Evolutionary conservation across 257 asterid genomes (phyloP).

Genomic region (Lavandula angustifolia): DNA sequence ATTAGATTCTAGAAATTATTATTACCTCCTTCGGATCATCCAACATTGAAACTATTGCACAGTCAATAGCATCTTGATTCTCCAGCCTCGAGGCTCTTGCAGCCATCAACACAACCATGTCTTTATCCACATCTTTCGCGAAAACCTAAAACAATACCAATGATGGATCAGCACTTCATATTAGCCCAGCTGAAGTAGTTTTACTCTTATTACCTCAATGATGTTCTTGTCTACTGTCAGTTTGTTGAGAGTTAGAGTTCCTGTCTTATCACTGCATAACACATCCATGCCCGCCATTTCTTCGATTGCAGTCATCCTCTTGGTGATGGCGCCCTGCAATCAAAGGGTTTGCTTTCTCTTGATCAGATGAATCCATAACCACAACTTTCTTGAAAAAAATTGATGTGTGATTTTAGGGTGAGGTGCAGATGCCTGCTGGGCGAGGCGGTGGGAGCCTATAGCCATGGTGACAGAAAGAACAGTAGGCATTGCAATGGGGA

Average conservation of each 20-base stretch:
- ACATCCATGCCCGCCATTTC: constrained; percentile 93
- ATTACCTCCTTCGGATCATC: constrained; percentile 67
- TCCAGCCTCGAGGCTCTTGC: constrained; percentile 69
- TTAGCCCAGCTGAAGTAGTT: too few relatives aligned
- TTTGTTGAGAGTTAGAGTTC: constrained; percentile 73
- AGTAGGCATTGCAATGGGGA: constrained; percentile 82
- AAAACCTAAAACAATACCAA: constrained; percentile 38
- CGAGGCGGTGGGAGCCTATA: constrained; percentile 73
- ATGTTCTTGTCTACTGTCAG: constrained; percentile 60
- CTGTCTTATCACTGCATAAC: constrained; percentile 77
- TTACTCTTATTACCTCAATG: constrained; percentile 43
- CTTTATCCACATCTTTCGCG: constrained; percentile 47
- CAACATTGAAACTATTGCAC: constrained; percentile 64
- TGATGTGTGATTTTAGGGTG: too few relatives aligned
- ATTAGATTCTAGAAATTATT: neutral
- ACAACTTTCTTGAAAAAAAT: too few relatives aligned
- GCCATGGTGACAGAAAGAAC: constrained; percentile 82
- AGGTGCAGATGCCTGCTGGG: constrained; percentile 31
- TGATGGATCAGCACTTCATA: neutral
- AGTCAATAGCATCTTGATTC: constrained; percentile 70
- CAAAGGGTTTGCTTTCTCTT: too few relatives aligned
- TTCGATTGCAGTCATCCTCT: constrained; percentile 84
- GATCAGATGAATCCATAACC: too few relatives aligned
- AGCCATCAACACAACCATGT: constrained; percentile 56
- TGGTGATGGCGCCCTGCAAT: constrained; percentile 78